Percentiles rank a stretch among this genome's conserved stretches.
Evolutionary conservation across 2,329 filamentous ascomycete genomes (phyloP).

Genomic region (Fusarium oligoseptatum): DNA sequence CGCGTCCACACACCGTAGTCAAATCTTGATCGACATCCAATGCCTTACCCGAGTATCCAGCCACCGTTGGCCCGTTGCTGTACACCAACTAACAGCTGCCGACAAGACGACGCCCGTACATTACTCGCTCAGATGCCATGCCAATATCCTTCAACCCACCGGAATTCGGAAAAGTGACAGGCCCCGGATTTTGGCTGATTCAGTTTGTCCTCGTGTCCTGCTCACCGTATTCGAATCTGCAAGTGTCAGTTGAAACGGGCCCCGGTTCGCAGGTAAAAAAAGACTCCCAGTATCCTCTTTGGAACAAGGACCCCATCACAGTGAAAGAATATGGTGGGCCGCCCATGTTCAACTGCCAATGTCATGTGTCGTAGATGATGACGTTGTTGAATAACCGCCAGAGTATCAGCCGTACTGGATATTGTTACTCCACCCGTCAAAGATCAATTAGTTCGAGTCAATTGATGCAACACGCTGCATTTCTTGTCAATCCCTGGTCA

Average conservation of each 20-base stretch:
- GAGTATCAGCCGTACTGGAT: neutral
- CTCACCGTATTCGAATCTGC: neutral
- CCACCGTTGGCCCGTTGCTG: neutral
- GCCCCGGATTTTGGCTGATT: neutral
- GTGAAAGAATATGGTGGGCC: neutral
- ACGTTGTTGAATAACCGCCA: conserved; percentile 1
- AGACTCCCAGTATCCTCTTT: neutral
- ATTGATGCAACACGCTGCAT: neutral
- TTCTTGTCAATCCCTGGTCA: neutral
- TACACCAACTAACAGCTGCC: neutral
- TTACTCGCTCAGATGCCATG: neutral
- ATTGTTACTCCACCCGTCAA: conserved; percentile 2
- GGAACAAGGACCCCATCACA: neutral
- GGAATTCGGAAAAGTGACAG: neutral
- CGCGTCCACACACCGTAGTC: neutral
- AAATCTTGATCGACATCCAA: conserved; percentile 3
- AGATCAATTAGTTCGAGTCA: neutral
- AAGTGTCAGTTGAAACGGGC: neutral
- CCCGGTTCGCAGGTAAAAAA: neutral
- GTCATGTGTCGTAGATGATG: neutral
- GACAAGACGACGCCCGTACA: neutral
- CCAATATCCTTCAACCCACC: neutral
- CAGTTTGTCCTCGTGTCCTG: neutral
- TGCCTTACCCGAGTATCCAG: neutral
- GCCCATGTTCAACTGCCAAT: neutral